Percentiles rank a stretch among this genome's conserved stretches.
phyloP scores from a whole-genome alignment of 306 rosid species.

The Prunus dulcis region DNA sequence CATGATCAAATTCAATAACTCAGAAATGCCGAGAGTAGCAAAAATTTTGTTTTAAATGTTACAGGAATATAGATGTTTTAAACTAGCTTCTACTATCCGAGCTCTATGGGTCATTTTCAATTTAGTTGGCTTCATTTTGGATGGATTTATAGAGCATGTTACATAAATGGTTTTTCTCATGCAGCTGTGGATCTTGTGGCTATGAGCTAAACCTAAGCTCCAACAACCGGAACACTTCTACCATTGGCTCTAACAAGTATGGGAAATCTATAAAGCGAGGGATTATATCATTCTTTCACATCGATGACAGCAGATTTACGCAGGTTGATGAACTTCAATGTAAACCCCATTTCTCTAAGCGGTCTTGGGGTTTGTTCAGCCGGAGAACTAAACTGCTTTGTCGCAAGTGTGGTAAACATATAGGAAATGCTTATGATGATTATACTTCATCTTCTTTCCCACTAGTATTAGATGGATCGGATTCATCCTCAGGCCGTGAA shows the following conservation, averaged over 20 bases:
- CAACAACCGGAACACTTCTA: conserved; percentile 58
- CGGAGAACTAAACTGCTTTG: conserved; percentile 77
- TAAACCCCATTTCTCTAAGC: conserved; percentile 63
- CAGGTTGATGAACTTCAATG: conserved; percentile 72
- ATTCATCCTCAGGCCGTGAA: conserved; percentile 41
- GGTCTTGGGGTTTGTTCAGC: conserved; percentile 71
- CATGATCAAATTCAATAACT: neutral
- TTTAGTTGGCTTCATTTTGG: neutral
- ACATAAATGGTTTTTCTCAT: conserved; percentile 13
- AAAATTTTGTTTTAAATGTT: neutral
- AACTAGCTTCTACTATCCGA: neutral
- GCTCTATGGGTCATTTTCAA: neutral
- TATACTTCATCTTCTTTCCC: conserved; percentile 36
- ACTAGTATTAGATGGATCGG: conserved; percentile 38
- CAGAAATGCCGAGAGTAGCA: neutral
- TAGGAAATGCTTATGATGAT: conserved; percentile 58
- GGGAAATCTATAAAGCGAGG: conserved; percentile 86
- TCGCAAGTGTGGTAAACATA: conserved; percentile 73
- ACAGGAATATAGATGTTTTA: neutral
- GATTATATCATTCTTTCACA: conserved; percentile 64
- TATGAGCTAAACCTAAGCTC: conserved; percentile 83
- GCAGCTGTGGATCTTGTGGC: conserved; percentile 88
- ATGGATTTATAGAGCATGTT: neutral
- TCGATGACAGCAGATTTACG: conserved; percentile 79
- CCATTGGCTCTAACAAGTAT: conserved; percentile 75